Percentiles rank a stretch among this genome's conserved stretches.
phyloP scores from a whole-genome alignment of 768 basidiomycete genomes.

The Pulveroboletus sp. region DNA sequence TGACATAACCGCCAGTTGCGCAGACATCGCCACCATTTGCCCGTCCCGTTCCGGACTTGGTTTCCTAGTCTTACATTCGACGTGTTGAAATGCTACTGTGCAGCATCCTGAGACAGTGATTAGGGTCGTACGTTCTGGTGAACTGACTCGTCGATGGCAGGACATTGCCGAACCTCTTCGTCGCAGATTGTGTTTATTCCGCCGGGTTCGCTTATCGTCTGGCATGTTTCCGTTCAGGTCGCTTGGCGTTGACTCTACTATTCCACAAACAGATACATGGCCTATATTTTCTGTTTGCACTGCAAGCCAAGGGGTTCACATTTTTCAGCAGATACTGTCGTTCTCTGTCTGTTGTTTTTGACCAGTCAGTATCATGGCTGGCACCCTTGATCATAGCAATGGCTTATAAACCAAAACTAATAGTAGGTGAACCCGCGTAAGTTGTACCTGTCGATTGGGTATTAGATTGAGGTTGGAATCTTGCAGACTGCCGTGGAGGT shows the following conservation, averaged over 20 bases:
- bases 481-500: slow-evolving; percentile 38
- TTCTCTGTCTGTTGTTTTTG: slow-evolving; percentile 41
- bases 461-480: neutral
- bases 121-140: neutral
- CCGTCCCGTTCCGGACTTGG: neutral
- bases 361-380: slow-evolving; percentile 28
- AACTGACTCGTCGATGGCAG: slow-evolving; percentile 15
- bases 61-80: slow-evolving; percentile 36
- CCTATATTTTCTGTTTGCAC: slow-evolving; percentile 39
- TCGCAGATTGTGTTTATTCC: slow-evolving; percentile 34
- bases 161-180: neutral
- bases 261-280: slow-evolving; percentile 29
- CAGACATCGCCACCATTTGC: slow-evolving; percentile 45
- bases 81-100: slow-evolving; percentile 35
- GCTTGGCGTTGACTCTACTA: neutral
- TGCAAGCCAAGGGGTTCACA: slow-evolving; percentile 38
- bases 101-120: neutral
- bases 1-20: slow-evolving; percentile 32
- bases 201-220: slow-evolving; percentile 40
- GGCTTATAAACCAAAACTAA: slow-evolving; percentile 20
- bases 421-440: slow-evolving; percentile 33
- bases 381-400: slow-evolving; percentile 9
- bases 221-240: slow-evolving; percentile 6
- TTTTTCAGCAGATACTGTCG: slow-evolving; percentile 36
- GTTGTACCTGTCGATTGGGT: neutral